Conservation (phyloP, 139 green algal genomes). For the Volvox reticuliferus region DNA sequence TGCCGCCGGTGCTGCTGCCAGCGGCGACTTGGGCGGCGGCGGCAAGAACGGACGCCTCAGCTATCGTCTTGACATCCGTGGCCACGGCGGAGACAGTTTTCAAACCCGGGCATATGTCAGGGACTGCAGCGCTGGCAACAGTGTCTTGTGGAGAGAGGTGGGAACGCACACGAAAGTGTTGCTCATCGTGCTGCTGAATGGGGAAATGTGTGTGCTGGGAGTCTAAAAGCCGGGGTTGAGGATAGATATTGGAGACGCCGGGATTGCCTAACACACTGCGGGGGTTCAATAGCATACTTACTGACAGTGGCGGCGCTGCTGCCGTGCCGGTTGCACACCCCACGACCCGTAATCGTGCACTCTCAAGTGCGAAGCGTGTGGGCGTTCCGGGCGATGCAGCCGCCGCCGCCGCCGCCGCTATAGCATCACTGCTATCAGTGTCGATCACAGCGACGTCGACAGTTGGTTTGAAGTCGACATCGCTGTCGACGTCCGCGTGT, state of each 20-base stretch:
- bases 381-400: neutral
- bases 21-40: neutral
- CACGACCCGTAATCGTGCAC: neutral
- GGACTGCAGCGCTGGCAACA: constrained; percentile 38
- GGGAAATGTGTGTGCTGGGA: neutral
- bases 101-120: constrained; percentile 50
- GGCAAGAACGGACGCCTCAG: neutral
- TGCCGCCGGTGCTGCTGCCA: neutral
- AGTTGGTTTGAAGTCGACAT: neutral
- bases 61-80: neutral
- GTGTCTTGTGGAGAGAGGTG: neutral
- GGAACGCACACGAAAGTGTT: neutral
- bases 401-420: too few relatives aligned
- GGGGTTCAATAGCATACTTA: too few relatives aligned
- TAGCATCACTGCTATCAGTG: too few relatives aligned
- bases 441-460: neutral
- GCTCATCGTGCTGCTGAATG: neutral
- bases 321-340: too few relatives aligned
- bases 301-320: too few relatives aligned
- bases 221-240: neutral
- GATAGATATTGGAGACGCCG: too few relatives aligned
- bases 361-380: neutral
- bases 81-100: neutral
- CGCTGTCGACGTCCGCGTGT: neutral
- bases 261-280: too few relatives aligned